phyloP scores from a whole-genome alignment of 768 basidiomycete genomes.

The Suillus luteus region DNA sequence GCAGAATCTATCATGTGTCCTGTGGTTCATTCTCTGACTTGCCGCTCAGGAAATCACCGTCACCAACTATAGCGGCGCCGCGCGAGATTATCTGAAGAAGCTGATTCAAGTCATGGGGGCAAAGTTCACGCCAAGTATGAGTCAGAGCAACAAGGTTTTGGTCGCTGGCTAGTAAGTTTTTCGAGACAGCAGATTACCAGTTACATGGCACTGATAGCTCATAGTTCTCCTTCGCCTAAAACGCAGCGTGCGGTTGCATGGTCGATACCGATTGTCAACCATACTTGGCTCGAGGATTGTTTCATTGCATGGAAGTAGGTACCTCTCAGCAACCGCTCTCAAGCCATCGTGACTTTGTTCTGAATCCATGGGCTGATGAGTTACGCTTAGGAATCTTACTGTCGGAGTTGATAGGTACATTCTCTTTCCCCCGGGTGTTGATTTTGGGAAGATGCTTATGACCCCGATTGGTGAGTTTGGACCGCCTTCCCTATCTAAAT shows the following conservation, averaged over 20 bases:
- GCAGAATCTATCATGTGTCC: constrained; percentile 27
- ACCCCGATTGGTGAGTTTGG: constrained; percentile 9
- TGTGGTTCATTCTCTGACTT: constrained; percentile 4
- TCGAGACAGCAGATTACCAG: neutral
- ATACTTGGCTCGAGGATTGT: constrained; percentile 91
- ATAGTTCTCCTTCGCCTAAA: constrained; percentile 52
- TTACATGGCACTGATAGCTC: neutral
- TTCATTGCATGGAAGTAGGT: constrained; percentile 69
- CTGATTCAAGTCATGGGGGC: constrained; percentile 79
- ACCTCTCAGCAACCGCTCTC: neutral
- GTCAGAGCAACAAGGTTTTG: constrained; percentile 72
- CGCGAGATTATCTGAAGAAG: constrained; percentile 86
- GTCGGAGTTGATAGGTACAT: constrained; percentile 69
- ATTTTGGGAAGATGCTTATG: constrained; percentile 53
- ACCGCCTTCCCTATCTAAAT: neutral
- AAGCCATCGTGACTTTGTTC: neutral
- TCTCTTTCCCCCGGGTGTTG: constrained; percentile 64
- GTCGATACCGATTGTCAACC: constrained; percentile 87
- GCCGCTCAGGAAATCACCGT: constrained; percentile 68
- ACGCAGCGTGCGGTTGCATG: constrained; percentile 73
- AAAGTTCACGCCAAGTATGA: constrained; percentile 81
- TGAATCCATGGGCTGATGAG: neutral
- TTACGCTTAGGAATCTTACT: constrained; percentile 45
- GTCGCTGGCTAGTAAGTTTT: constrained; percentile 78
- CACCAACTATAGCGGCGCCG: constrained; percentile 86